Conservation (phyloP, 192 early-diverging fungal genomes). For the Podila minutissima region DNA sequence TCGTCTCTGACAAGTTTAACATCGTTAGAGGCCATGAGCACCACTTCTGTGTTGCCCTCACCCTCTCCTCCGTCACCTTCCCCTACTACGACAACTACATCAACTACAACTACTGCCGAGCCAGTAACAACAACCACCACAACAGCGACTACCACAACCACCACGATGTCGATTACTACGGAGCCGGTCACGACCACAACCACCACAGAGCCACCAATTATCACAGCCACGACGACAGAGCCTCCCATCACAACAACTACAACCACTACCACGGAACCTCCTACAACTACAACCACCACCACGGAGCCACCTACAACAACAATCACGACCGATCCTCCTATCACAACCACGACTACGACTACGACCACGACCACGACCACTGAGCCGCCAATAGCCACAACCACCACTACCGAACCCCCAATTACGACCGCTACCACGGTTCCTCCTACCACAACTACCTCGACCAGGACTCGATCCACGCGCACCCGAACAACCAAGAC, state of each 20-base stretch:
- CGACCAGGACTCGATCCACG: neutral
- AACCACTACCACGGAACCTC: neutral
- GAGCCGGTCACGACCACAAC: neutral
- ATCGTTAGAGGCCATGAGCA: neutral
- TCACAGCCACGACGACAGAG: constrained; percentile 1
- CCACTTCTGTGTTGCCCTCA: neutral
- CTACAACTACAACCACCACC: neutral
- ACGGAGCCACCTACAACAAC: neutral
- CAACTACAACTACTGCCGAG: neutral
- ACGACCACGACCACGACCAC: neutral
- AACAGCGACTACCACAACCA: neutral
- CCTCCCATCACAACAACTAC: neutral
- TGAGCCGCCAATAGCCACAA: neutral
- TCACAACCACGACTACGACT: neutral
- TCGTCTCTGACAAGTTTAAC: neutral
- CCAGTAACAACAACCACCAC: neutral
- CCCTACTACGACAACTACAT: neutral
- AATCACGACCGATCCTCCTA: neutral
- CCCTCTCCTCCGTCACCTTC: no score
- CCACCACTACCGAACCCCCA: neutral
- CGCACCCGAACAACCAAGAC: neutral
- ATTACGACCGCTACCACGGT: neutral
- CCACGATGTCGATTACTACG: neutral
- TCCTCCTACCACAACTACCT: neutral
- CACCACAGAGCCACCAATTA: neutral